These are phyloP conservation scores for Eucalyptus cladocalyx DNA, from an alignment of 345 rosid genomes.

Conservation along the genomic window DNA sequence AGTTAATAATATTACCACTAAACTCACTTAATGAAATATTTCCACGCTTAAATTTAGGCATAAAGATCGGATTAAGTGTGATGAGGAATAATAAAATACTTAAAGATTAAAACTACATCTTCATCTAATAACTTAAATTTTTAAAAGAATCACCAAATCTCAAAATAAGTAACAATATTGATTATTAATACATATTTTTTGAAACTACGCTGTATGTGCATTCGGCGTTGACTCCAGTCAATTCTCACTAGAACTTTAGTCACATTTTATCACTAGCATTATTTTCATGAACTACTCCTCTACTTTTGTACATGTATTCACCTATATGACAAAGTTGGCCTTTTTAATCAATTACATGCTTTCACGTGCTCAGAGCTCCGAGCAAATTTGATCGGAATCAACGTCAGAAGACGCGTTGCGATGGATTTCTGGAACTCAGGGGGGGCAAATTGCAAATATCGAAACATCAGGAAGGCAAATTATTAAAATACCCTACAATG, in stretches of 20 bases:
- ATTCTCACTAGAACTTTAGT: neutral
- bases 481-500: neutral
- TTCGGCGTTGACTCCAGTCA: fast-evolving
- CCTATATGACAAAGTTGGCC: neutral
- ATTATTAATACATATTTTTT: neutral
- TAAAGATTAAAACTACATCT: fast-evolving
- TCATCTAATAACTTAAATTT: no score
- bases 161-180: neutral
- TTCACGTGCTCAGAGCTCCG: neutral
- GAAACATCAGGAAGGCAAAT: neutral
- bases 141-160: fast-evolving
- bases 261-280: fast-evolving
- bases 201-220: fast-evolving
- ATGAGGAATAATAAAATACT: no score
- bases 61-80: fast-evolving
- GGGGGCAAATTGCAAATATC: neutral
- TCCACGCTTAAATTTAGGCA: fast-evolving
- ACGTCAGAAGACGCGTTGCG: neutral
- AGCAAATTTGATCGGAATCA: neutral
- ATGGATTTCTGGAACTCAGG: neutral
- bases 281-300: neutral
- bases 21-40: no score
- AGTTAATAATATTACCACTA: fast-evolving
- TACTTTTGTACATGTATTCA: neutral
- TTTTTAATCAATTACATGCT: neutral